phyloP scores from a whole-genome alignment of 352 stramenopile species.

The Sclerospora graminicola region DNA sequence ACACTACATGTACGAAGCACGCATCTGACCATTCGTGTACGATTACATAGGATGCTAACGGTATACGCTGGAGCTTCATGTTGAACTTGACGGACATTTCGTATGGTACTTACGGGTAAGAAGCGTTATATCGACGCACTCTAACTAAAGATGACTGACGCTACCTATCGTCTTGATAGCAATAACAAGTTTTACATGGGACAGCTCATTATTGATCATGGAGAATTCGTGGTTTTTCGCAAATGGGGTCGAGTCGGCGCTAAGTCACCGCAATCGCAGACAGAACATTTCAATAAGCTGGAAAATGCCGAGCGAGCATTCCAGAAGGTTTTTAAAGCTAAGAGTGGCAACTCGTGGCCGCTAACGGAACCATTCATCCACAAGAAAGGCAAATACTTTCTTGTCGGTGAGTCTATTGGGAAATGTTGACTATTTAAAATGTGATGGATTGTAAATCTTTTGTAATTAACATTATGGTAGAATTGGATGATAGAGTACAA shows the following conservation, averaged over 20 bases:
- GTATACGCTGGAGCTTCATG: conserved; percentile 56
- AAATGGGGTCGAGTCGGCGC: conserved; percentile 61
- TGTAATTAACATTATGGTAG: conserved; percentile 1
- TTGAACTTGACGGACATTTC: conserved; percentile 56
- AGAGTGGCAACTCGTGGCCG: conserved; percentile 58
- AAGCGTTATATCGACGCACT: neutral
- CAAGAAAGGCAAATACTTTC: conserved; percentile 49
- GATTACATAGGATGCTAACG: conserved; percentile 27
- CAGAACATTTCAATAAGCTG: conserved; percentile 1
- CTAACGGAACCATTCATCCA: conserved; percentile 29
- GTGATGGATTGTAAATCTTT: conserved; percentile 1
- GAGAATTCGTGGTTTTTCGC: conserved; percentile 39
- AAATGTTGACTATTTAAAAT: neutral
- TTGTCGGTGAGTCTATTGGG: conserved; percentile 32
- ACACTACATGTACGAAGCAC: neutral
- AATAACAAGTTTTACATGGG: conserved; percentile 78
- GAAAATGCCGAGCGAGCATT: conserved; percentile 30
- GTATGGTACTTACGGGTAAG: conserved; percentile 39
- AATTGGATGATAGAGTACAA: conserved; percentile 28
- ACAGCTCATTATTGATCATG: conserved; percentile 42
- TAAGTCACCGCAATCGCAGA: conserved; percentile 28
- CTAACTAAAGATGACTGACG: neutral
- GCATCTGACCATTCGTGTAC: neutral
- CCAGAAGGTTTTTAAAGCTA: conserved; percentile 38
- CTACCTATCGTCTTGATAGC: conserved; percentile 7